Percentiles rank a stretch among this genome's conserved stretches.
These are phyloP conservation scores for Coelastrella sp. DNA, from an alignment of 139 green algal species.

Conservation along the genomic window DNA sequence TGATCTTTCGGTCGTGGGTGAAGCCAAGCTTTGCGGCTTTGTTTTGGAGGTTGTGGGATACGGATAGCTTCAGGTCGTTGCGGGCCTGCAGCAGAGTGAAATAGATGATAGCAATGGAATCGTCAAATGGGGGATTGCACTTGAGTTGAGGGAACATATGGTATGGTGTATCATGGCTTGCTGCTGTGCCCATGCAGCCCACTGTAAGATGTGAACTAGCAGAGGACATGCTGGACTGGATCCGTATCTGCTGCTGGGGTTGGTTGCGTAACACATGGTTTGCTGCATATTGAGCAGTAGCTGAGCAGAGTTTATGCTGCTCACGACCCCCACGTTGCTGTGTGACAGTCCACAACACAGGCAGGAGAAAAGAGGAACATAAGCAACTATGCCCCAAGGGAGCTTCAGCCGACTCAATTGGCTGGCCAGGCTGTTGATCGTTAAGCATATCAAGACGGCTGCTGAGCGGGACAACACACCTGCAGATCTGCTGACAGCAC, in stretches of 20 bases:
- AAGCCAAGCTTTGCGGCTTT: slow-evolving; percentile 47
- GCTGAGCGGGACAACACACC: background rate
- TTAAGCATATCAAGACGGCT: background rate
- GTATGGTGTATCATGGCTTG: background rate
- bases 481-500: slow-evolving; percentile 49
- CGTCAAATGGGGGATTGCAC: background rate
- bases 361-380: background rate
- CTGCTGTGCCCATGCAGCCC: background rate
- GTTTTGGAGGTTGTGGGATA: slow-evolving; percentile 35
- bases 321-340: no score
- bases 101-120: background rate
- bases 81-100: slow-evolving; percentile 2
- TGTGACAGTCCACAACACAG: no score
- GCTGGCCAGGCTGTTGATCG: no score
- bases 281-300: no score
- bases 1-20: slow-evolving; percentile 38
- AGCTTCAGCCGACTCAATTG: no score
- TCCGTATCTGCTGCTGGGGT: background rate
- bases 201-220: no score
- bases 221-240: no score
- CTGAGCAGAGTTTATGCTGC: no score
- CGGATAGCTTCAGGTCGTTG: slow-evolving; percentile 33
- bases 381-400: no score
- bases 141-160: background rate
- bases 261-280: background rate